phyloP scores from a whole-genome alignment of 495 filamentous ascomycete species.

The Hyaloscypha bicolor region DNA sequence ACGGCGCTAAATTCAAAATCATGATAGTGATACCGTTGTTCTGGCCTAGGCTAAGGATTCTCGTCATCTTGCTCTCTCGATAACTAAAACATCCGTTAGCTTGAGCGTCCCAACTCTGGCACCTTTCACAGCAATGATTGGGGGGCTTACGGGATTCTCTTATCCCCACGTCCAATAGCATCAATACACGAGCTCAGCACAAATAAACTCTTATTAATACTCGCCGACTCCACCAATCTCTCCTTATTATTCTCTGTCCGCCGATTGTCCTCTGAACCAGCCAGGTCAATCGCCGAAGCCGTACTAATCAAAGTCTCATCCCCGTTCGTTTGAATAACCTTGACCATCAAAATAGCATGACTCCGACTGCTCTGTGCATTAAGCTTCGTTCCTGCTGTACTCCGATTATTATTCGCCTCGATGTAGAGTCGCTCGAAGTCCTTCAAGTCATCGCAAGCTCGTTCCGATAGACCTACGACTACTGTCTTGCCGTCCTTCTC shows the following conservation, averaged over 20 bases:
- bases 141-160: slow-evolving; percentile 69
- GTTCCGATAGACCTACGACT: slow-evolving; percentile 88
- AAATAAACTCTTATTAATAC: slow-evolving; percentile 97
- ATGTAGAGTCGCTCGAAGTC: slow-evolving; percentile 94
- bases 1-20: slow-evolving; percentile 91
- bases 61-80: slow-evolving; percentile 94
- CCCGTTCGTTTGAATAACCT: slow-evolving; percentile 73
- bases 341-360: slow-evolving; percentile 92
- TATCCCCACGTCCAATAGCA: slow-evolving; percentile 71
- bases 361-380: slow-evolving; percentile 94
- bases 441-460: slow-evolving; percentile 80
- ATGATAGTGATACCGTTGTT: slow-evolving; percentile 96
- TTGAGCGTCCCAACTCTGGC: too few relatives aligned
- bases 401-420: slow-evolving; percentile 89
- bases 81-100: slow-evolving; percentile 21
- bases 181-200: slow-evolving; percentile 95
- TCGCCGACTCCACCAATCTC: slow-evolving; percentile 90
- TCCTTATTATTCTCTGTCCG: slow-evolving; percentile 94
- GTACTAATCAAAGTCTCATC: slow-evolving; percentile 76
- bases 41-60: slow-evolving; percentile 89
- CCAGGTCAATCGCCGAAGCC: slow-evolving; percentile 93
- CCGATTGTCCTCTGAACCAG: slow-evolving; percentile 94
- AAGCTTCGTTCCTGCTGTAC: slow-evolving; percentile 91
- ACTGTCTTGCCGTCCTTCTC: slow-evolving; percentile 91
- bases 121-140: background rate